Conservation (phyloP, 1,139 yeast genomes). For the Pichia sp. region DNA sequence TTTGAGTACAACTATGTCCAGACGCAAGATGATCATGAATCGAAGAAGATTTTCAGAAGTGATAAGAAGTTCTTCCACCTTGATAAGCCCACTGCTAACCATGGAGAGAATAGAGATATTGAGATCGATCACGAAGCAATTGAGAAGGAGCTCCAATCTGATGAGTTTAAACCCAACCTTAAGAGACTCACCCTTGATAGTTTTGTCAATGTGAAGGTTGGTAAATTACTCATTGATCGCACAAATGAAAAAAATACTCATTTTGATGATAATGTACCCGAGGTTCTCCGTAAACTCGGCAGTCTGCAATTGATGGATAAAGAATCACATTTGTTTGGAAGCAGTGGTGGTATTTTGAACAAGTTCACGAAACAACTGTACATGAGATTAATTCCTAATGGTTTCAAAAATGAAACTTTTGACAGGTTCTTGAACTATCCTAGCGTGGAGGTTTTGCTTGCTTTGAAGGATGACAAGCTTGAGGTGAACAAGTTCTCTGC, state of each 20-base stretch:
- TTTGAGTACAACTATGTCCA: constrained; percentile 23
- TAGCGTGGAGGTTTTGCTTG: constrained; percentile 44
- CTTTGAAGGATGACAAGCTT: constrained; percentile 30
- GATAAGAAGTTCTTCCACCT: constrained; percentile 7
- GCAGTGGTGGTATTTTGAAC: constrained; percentile 28
- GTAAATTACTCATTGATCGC: constrained; percentile 19
- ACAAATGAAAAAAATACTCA: constrained; percentile 8
- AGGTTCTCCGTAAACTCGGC: constrained; percentile 33
- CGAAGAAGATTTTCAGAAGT: background rate
- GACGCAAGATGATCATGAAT: constrained; percentile 2
- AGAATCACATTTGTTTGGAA: constrained; percentile 21
- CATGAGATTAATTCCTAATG: constrained; percentile 40
- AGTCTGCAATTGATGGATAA: constrained; percentile 30
- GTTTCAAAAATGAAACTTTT: constrained; percentile 24
- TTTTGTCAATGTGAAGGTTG: constrained; percentile 23
- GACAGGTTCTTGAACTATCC: constrained; percentile 32
- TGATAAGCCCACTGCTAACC: background rate
- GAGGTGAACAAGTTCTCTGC: constrained; percentile 16
- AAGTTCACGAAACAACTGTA: constrained; percentile 38
- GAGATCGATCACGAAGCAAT: constrained; percentile 2
- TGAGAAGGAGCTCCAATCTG: constrained; percentile 3
- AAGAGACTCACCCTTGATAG: constrained; percentile 12
- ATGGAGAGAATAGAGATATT: background rate
- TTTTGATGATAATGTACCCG: constrained; percentile 37
- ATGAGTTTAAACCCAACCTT: constrained; percentile 1